Evolutionary conservation across 257 asterid species (phyloP).

Genomic region (Solanum stenotomum): DNA sequence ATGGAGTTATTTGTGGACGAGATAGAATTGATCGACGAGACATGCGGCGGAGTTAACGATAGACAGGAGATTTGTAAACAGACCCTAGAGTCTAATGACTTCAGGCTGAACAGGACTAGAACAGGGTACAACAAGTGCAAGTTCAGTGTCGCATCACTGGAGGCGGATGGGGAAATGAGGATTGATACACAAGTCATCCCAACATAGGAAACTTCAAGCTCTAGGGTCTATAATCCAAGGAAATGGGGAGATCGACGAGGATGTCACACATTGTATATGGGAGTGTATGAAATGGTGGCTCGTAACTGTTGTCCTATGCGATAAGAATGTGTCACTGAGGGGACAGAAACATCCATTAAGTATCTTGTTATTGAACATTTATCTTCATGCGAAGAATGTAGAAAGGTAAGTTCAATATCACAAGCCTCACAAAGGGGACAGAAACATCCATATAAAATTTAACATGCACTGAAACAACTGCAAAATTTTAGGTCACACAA

Average conservation of each 20-base stretch:
- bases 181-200: neutral
- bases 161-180: neutral
- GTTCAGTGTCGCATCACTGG: neutral
- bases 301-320: neutral
- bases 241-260: neutral
- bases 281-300: neutral
- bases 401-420: neutral
- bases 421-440: neutral
- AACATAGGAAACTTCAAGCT: neutral
- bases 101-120: neutral
- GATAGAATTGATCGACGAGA: neutral
- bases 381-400: neutral
- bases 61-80: neutral
- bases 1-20: neutral
- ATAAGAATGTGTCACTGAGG: neutral
- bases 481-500: neutral
- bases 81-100: neutral
- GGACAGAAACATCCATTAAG: no score
- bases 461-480: neutral
- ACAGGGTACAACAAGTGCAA: neutral
- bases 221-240: neutral
- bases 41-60: neutral
- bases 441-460: neutral
- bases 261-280: neutral
- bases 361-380: neutral